Evolutionary conservation across 2,329 filamentous ascomycete species (phyloP), one percentile per base, ranked within the genome.

Genomic region (Claviceps cyperi): DNA sequence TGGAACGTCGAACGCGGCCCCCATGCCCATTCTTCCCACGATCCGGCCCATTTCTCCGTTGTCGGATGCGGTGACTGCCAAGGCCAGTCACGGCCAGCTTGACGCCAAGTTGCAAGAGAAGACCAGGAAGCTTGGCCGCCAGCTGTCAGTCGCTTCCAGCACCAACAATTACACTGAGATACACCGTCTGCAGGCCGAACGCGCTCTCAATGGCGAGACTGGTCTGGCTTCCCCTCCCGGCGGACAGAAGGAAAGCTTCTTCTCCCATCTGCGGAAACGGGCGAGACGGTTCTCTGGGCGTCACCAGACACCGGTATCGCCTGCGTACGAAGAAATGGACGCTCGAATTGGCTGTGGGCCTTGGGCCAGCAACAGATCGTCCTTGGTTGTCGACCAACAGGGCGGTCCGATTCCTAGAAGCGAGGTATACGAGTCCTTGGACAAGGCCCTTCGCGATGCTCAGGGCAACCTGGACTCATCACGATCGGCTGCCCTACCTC

Each of bases 41-140:
- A 95, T 97, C 59, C 81, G 85, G 55, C 91, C 92, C 13, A 90
- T 97, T 48, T 97, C 92, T 38, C 92, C 92, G n/a, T 67, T 97
- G n/a, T 92, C 90, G 5, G 90, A 96, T 66, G 79, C 88, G 48
- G 88, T 95, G 44, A 95, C 83, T 50, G 92, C 90, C 28, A 89
- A 95, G 66, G 90, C 86, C 48, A 90, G 80, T 60, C 81, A 78
- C 51, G 76, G 80, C 47, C 71, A 78, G 59, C 71, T 67, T 58
- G 77, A 80, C 43, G 59, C 63, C 32, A 58, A 63, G 54, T 17
- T 45, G 43, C 60, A 61, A 54, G 80, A 84, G 54, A 84, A 87
- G 68, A 73, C 74, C 54, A 94, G 92, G 76, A 98, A 98, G 73
- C 88, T 97, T 68, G 90, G 91, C 51, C 81, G 92, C 49, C 92